Evolutionary conservation across 495 filamentous ascomycete genomes (phyloP), one percentile per base, ranked within the genome.

Genomic region (Penicillium maclennaniae): DNA sequence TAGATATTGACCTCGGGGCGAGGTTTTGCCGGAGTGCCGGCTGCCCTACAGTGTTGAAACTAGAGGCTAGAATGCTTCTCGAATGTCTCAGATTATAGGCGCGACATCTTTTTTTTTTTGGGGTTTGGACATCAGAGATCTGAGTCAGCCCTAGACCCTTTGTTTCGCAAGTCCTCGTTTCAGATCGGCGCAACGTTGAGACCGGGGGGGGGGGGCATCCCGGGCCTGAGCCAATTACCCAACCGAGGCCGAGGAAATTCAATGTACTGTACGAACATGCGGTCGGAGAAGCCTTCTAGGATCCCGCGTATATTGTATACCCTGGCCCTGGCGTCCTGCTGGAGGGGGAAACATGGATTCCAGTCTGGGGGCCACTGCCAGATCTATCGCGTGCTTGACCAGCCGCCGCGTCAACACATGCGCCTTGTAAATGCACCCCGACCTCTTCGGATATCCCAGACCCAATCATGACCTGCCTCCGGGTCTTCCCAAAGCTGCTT

Each of bases 131-230:
- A 26, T 12, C 55, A 50, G 50, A 54, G 51, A 61, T 60, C 56
- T 49, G 47, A 49, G 39, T 63, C 60, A 59, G 60, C 60, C 45
- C 21, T 59, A 50, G 63, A 66, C 63, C 60, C 56, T 60, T 60
- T 52, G 56, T 60, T 60, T 63, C 31, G 31, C 10, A 31, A 31
- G 37, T 16, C 60, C 52, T 58, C 49, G 57, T 61, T 61, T 63
- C 56, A 56, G 62, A 60, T 63, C 50, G 51, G 47, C 47, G 45
- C 36, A 36, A 49, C 54, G 54, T 57, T 60, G 52, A 4, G 31
- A 25, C 21, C 41, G 3, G 10, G 6, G 5, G 21, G 23, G 23
- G 23, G 23, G 23, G 23, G 23, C n/a, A n/a, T 23, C 5, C 38
- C 39, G 41, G 39, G 6, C 38, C 17, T 31, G 0, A 40, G 36